Evolutionary conservation across 2,329 filamentous ascomycete genomes (phyloP).

Genomic region (Pestalotiopsis sp.): DNA sequence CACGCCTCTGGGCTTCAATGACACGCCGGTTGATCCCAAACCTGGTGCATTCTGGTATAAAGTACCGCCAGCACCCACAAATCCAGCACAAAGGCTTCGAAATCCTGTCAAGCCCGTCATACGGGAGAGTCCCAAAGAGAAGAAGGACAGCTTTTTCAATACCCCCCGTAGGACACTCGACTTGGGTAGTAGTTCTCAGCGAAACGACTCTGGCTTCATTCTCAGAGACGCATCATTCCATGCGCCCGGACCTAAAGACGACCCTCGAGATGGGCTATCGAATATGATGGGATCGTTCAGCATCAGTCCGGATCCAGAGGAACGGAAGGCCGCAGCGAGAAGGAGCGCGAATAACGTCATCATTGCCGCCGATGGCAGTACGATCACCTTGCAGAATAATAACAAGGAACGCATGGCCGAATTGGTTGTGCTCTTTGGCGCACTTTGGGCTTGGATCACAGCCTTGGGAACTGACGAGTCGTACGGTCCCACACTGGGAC

Average conservation of each 20-base stretch:
- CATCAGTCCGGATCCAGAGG: constrained; percentile 30
- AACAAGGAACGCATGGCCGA: constrained; percentile 24
- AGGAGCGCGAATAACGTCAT: background rate
- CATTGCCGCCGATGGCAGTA: background rate
- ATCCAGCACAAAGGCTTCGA: constrained; percentile 61
- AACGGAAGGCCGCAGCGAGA: constrained; percentile 14
- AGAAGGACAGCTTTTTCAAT: constrained; percentile 52
- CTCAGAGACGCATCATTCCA: constrained; percentile 29
- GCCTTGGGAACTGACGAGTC: constrained; percentile 25
- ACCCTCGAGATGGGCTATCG: constrained; percentile 31
- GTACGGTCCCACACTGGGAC: constrained; percentile 26
- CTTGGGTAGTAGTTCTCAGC: constrained; percentile 18
- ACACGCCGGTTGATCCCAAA: constrained; percentile 43
- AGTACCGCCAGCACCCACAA: constrained; percentile 67
- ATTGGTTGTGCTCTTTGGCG: constrained; percentile 24
- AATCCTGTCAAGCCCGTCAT: constrained; percentile 61
- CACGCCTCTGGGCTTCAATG: constrained; percentile 38
- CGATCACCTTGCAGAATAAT: constrained; percentile 16
- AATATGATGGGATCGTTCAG: constrained; percentile 34
- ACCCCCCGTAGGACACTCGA: constrained; percentile 20
- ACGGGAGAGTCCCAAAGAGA: constrained; percentile 43
- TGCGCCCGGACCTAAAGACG: constrained; percentile 28
- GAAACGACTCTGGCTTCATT: constrained; percentile 19
- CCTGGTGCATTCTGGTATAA: constrained; percentile 66
- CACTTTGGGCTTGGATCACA: constrained; percentile 26